Percentiles rank a stretch among this genome's conserved stretches.
Conservation (phyloP, 176 grass and related monocot genomes). For the Oryza meridionalis region DNA sequence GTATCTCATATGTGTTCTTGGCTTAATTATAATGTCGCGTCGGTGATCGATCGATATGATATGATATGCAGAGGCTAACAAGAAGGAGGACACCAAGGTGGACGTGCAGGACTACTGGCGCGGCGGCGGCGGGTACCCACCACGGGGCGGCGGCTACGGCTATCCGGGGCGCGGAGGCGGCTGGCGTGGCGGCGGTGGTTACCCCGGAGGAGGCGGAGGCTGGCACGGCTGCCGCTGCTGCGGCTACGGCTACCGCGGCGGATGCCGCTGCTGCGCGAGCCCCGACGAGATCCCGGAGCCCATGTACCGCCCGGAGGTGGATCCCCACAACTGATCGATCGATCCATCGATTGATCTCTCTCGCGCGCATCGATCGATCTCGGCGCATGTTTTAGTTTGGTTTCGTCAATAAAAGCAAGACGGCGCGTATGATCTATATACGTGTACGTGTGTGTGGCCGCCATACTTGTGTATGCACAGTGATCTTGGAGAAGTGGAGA, state of each 20-base stretch:
- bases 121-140: neutral
- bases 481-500: too few relatives aligned
- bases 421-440: neutral
- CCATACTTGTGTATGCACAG: too few relatives aligned
- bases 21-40: too few relatives aligned
- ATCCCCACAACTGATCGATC: conserved; percentile 39
- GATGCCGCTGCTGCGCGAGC: conserved; percentile 62
- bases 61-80: conserved; percentile 14
- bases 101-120: conserved; percentile 34
- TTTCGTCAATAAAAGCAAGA: neutral
- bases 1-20: neutral
- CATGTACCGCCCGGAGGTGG: conserved; percentile 58
- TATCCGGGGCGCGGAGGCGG: conserved; percentile 28
- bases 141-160: neutral
- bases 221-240: conserved; percentile 48
- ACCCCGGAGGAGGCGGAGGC: conserved; percentile 7
- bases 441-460: too few relatives aligned
- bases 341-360: too few relatives aligned
- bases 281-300: conserved; percentile 61
- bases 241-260: conserved; percentile 38
- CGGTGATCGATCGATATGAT: neutral
- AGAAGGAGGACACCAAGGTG: conserved; percentile 14
- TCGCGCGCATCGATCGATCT: too few relatives aligned
- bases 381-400: neutral
- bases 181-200: neutral